Evolutionary conservation across 2,329 filamentous ascomycete genomes (phyloP), one percentile per base, ranked within the genome.

Genomic region (Diplodia scrobiculata): DNA sequence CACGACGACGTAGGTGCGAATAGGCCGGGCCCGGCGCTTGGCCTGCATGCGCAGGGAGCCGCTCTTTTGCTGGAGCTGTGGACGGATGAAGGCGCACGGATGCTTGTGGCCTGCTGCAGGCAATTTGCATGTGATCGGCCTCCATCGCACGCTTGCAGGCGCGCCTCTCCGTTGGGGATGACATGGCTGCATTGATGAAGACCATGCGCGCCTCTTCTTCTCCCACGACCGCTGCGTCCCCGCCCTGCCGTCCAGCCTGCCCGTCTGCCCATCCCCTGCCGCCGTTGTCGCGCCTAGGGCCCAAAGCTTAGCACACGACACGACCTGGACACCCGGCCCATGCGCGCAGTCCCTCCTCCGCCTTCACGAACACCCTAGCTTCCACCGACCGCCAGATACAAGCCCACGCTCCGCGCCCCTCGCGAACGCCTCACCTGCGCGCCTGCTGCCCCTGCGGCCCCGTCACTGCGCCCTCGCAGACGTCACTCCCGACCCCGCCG

Each of bases 151-250:
- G 54, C 54, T 59, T 59, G 54, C 54, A 59, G 54, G 54, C 45
- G 58, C 58, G 58, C 58, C 29, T 50, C 58, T 62, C 45, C n/a
- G 58, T 62, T 62, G 58, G 58, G 58, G 54, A 59, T 59, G 54
- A 59, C 54, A 59, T 47, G 54, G 25, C 54, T 59, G 54, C 54
- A 62, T 50, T 45, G 17, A 7, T 62, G 58, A 62, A 59, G 58
- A 62, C 58, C 58, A 62, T 62, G 58, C 58, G 10, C 41, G 45
- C 41, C 58, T 62, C 58, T 50, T n/a, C 58, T 50, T 45, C 58
- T 45, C 36, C 25, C 45, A 50, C 58, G 45, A 50, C 58, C 45
- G 58, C 58, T 19, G 36, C 21, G 55, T 60, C 53, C 34, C 19
- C 53, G 32, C 14, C 9, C 11, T 36, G 34, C 58, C 55, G 51